Evolutionary conservation across 208 protist species (phyloP), one percentile per base, ranked within the genome.

Genomic region (Porcisia hertigi): DNA sequence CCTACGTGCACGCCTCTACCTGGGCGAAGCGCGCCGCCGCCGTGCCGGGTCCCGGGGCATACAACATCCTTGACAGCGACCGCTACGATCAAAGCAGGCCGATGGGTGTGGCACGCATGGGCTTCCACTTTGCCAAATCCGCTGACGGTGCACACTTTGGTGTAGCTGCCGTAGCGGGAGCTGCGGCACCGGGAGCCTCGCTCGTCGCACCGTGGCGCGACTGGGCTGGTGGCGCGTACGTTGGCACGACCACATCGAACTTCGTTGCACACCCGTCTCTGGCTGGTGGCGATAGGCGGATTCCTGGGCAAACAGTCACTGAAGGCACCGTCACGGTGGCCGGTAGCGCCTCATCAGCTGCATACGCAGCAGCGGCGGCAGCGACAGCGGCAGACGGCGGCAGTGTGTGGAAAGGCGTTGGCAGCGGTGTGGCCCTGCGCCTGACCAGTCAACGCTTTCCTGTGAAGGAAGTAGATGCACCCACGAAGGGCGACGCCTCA

Each of bases 11-110:
- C n/a, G 63, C 39, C 57, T 34, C 80, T 4, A 76, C 69, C 53
- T 79, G 73, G 74, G 73, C 59, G 43, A 75, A 63, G 65, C 74
- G 64, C 1, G 73, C 57, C n/a, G 72, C 76, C 4, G 75, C 77
- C 7, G 43, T 81, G 58, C 82, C 82, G 0, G 82, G 82, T 18
- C 82, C 82, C 16, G 82, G 82, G n/a, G 75, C 77, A 20, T 86
- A 86, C 71, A 79, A 80, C 64, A 45, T 80, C 71, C 39, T 80
- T 30, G 73, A 74, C 70, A 69, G 73, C 53, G 73, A 76, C 41
- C 69, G 75, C 69, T 39, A 65, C 47, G 74, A 80, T 54, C 74
- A 76, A 25, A 73, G 73, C 55, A 55, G 36, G 11, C 75, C 74
- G 57, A 52, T 63, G 11, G 64, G 80, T 34, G 53, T n/a, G n/a